Base-by-base conservation (phyloP, 371 early-diverging fungal species). In the Dichotomocladium elegans region DNA sequence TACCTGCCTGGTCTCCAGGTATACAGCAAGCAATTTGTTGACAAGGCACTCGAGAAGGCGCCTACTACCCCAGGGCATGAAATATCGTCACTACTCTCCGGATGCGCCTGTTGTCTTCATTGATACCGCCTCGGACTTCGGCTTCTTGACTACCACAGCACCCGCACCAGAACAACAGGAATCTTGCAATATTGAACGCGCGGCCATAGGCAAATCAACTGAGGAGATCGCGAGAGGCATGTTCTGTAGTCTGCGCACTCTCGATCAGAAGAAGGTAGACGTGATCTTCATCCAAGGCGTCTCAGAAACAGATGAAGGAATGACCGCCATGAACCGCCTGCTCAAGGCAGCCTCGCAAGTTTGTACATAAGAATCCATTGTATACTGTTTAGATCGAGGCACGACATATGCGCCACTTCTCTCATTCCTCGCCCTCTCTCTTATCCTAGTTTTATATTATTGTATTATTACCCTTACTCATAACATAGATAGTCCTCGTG, bases 21-120 rank as follows among this genome's bases (percentile, higher is more conserved):
- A 6, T 96, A 93, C 61, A 75, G 82, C 28, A 88, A 85, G 42
- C 85, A 90, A 63, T 92, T 91, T 70, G 76, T 77, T 0, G 89
- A 89, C 49, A 68, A 61, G 3, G 68, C 68, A 34, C 64, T 92
- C 56, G 95, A 94, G 49, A 62, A 60, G 37, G 79, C 84, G 5
- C 98, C 97, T 1, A 91, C 92, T 0, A 96, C 98, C 12, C 99
- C 99, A 6, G 99, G 99, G 99, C 3, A 98, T 96, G 94, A 99
- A 99, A 71, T 99, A 99, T 61, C 85, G 95, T 24, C 99, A 99
- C 77, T 99, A 99, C 65, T 90, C 97, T 6, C 99, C 99, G 4
- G 81, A 88, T 25, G 93, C 92, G 0, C 81, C 82, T 47, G 95
- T 98, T 9, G 76, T 92, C 4, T 59, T 97, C 34, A 70, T 95